Base-by-base conservation (phyloP, 2,329 filamentous ascomycete species). In the Zymoseptoria brevis region DNA sequence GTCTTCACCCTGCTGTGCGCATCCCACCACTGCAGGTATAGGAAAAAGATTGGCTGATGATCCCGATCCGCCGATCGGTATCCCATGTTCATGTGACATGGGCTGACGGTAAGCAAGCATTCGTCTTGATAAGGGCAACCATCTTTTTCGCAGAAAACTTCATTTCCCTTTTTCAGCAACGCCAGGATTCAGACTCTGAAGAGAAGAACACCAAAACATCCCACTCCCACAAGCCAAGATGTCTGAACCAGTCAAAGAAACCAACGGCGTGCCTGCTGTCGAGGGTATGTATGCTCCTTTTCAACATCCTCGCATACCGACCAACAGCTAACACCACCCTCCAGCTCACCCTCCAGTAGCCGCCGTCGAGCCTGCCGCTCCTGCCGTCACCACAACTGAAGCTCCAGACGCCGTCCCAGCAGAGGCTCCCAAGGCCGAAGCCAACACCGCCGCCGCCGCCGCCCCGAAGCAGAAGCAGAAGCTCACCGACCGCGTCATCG, bases 381-480 rank as follows among this genome's bases (percentile, higher is more conserved):
- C 50, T 22, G 50, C 26, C 16, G 50, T 21, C 26, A 22, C 21
- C 22, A 26, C 50, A 26, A n/a, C 50, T 7, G 48, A 51, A 50
- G 8, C 54, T n/a, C 24, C 53, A 21, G 13, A 48, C 21, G 45
- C 50, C 35, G 57, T 53, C 29, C 52, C 53, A 41, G 57, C 53
- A 19, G 53, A 29, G 6, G 29, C 53, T 26, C 52, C 53, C 13
- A 41, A 45, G 19, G 24, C 24, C 45, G 52, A 35, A 16, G 51
- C 57, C 8, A 13, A 11, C 7, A 4, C 26, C 19, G 57, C 29
- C 29, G 21, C 53, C 21, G 29, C 45, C 19, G 26, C 57, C 19
- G 57, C 51, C 16, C 35, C 51, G 3, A 58, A 58, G 48, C 45
- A 59, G 57, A 59, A 59, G 53, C 49, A 59, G 57, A 59, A 59